A percentile compares a stretch with the other conserved stretches of the same genome.
These are phyloP conservation scores for Claviceps pusilla DNA, from an alignment of 2,329 filamentous ascomycete species.

Conservation along the genomic window DNA sequence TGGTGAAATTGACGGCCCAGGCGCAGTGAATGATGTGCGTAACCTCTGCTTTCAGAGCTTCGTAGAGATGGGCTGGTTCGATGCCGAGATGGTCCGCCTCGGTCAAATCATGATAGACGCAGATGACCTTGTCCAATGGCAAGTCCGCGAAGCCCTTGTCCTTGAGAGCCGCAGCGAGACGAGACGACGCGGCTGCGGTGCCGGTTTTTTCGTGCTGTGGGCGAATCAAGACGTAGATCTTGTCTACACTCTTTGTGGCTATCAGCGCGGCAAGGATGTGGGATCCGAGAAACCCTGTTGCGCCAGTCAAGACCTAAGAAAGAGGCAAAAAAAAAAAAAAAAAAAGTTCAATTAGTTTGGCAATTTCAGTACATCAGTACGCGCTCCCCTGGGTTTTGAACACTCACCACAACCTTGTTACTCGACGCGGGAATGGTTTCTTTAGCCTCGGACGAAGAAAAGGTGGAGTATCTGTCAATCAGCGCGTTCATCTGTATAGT, in stretches of 20 bases:
- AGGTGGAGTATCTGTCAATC: not conserved
- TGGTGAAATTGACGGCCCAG: conserved; percentile 44
- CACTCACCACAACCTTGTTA: not conserved
- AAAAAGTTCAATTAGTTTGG: not conserved
- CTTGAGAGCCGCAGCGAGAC: not conserved
- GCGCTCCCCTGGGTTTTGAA: not conserved
- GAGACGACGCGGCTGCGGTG: not conserved
- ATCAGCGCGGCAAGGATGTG: conserved; percentile 46
- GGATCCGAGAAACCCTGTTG: conserved; percentile 49
- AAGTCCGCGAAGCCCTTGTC: conserved; percentile 18
- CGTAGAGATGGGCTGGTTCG: conserved; percentile 8
- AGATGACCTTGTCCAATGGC: conserved; percentile 12
- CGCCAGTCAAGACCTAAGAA: conserved; percentile 34
- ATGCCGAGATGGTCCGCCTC: conserved; percentile 7
- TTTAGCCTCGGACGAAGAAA: not conserved
- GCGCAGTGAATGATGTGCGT: conserved; percentile 34
- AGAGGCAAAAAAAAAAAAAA: not conserved
- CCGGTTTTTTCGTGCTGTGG: conserved; percentile 13
- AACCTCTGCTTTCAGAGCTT: conserved; percentile 17
- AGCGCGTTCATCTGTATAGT: not conserved
- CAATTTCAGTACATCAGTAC: not conserved
- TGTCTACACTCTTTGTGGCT: conserved; percentile 36
- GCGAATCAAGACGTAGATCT: conserved; percentile 38
- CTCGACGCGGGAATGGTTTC: not conserved
- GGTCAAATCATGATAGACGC: conserved; percentile 9